Conservation (phyloP, 345 rosid species). For the Limnanthes douglasii region DNA sequence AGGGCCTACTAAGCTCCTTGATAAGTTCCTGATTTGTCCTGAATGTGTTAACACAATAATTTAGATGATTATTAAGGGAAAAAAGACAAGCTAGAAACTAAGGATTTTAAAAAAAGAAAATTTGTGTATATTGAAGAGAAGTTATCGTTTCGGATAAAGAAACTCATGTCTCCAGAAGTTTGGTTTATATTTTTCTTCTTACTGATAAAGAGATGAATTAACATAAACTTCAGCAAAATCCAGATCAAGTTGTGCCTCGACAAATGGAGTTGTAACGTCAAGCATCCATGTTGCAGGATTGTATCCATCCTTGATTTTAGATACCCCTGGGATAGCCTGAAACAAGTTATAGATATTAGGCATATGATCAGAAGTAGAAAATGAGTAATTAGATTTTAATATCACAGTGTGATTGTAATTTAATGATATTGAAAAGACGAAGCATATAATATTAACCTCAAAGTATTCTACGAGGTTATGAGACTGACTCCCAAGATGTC, state of each 20-base stretch:
- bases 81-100: neutral
- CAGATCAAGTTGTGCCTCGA: constrained; percentile 49
- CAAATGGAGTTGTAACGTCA: constrained; percentile 42
- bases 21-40: constrained; percentile 65
- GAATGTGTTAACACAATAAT: too few species aligned
- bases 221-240: constrained; percentile 60
- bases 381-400: neutral
- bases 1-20: constrained; percentile 42
- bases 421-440: too few species aligned
- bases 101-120: neutral
- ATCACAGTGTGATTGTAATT: neutral
- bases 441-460: constrained; percentile 45
- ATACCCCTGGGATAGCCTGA: constrained; percentile 64
- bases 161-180: neutral
- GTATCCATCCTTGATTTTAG: constrained; percentile 48
- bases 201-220: constrained; percentile 54
- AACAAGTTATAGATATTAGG: constrained; percentile 4
- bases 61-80: too few species aligned
- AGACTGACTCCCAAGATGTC: constrained; percentile 59
- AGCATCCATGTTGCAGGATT: constrained; percentile 99
- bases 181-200: constrained; percentile 7
- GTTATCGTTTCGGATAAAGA: too few species aligned
- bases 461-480: constrained; percentile 73
- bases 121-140: too few species aligned
- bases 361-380: too few species aligned